Percentiles rank a stretch among this genome's conserved stretches.
These are phyloP conservation scores for Oligophagozyma castellii DNA, from an alignment of 1,139 yeast genomes.

Conservation along the genomic window DNA sequence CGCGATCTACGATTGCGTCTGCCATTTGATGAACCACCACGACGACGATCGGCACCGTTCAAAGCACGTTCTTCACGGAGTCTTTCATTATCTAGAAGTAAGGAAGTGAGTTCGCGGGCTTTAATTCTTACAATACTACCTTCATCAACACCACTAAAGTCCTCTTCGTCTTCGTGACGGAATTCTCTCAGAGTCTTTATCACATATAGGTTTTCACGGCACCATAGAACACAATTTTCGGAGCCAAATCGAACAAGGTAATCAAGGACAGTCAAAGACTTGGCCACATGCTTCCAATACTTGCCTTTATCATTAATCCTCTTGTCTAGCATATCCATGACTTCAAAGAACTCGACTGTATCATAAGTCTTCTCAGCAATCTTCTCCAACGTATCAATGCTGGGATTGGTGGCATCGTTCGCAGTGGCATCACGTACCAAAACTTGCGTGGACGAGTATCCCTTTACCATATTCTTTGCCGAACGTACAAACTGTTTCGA, in stretches of 20 bases:
- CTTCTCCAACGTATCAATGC: conserved; percentile 73
- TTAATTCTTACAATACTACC: conserved; percentile 84
- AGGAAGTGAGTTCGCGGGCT: conserved; percentile 76
- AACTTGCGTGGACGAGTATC: conserved; percentile 78
- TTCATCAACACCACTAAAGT: conserved; percentile 46
- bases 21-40: conserved; percentile 7
- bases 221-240: conserved; percentile 89
- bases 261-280: conserved; percentile 77
- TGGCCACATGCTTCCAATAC: conserved; percentile 95
- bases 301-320: conserved; percentile 93
- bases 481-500: conserved; percentile 72
- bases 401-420: conserved; percentile 79
- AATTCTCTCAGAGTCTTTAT: conserved; percentile 89
- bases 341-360: conserved; percentile 66
- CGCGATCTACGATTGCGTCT: conserved; percentile 1
- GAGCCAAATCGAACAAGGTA: conserved; percentile 79
- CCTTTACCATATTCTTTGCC: conserved; percentile 85
- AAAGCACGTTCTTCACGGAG: conserved; percentile 54
- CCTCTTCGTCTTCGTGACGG: conserved; percentile 66
- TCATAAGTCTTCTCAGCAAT: conserved; percentile 65
- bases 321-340: conserved; percentile 92
- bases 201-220: conserved; percentile 77
- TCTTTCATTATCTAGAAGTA: conserved; percentile 75
- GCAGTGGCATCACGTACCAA: conserved; percentile 89
- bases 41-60: conserved; percentile 24